These are phyloP conservation scores for Emericellopsis cladophorae DNA, from an alignment of 2,329 filamentous ascomycete genomes.

Conservation along the genomic window DNA sequence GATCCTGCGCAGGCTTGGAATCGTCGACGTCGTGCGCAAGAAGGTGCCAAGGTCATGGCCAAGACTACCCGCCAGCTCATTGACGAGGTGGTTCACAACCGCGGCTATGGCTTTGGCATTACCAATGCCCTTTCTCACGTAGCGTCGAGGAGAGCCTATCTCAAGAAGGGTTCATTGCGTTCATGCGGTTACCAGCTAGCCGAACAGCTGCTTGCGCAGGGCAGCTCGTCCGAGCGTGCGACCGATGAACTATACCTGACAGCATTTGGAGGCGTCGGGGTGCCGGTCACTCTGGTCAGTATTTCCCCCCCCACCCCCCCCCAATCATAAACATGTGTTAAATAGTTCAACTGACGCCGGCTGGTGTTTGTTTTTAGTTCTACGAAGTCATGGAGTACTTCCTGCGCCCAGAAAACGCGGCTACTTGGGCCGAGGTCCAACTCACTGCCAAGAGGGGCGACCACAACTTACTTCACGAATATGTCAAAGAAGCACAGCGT, in stretches of 20 bases:
- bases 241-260: slow-evolving; percentile 23
- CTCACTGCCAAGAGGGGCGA: slow-evolving; percentile 19
- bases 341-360: not conserved
- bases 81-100: slow-evolving; percentile 18
- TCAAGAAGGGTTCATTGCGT: slow-evolving; percentile 22
- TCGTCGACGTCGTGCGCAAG: slow-evolving; percentile 26
- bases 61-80: slow-evolving; percentile 25
- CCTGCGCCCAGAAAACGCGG: slow-evolving; percentile 22
- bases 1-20: slow-evolving; percentile 33
- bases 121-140: slow-evolving; percentile 12
- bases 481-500: slow-evolving; percentile 26
- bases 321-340: not conserved
- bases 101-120: slow-evolving; percentile 18
- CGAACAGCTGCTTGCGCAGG: slow-evolving; percentile 20
- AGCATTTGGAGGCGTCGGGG: slow-evolving; percentile 25
- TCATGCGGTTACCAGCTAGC: slow-evolving; percentile 24
- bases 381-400: slow-evolving; percentile 29
- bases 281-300: slow-evolving; percentile 23
- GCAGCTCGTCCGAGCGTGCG: slow-evolving; percentile 17
- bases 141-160: slow-evolving; percentile 12
- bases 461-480: slow-evolving; percentile 18
- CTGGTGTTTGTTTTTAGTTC: slow-evolving; percentile 17
- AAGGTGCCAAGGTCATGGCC: slow-evolving; percentile 21
- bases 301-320: too few relatives aligned
- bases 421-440: slow-evolving; percentile 29